Evolutionary conservation across 345 rosid species (phyloP), one percentile per base, ranked within the genome.

Genomic region (Murraya koenigii): DNA sequence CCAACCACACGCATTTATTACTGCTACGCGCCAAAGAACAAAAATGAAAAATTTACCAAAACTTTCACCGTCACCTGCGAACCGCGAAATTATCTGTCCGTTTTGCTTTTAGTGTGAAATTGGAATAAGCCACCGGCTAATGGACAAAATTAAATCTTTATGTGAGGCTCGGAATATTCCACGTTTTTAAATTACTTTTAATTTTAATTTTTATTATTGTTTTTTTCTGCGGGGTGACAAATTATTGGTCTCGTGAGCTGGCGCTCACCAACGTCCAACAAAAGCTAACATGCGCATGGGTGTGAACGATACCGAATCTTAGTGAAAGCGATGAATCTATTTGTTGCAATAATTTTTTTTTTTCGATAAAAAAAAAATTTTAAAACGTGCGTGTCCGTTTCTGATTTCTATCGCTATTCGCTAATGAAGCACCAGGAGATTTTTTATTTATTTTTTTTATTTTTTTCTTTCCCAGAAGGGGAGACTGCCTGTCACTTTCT

Each of bases 181-280:
- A 66, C 65, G 64, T 39, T 49, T 33, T 32, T 22, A 63, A 15
- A 23, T 32, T 23, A 65, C n/a, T 20, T 62, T 5, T 13, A 60
- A 13, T 44, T 44, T 44, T 44, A 13, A 44, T 44, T 38, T 36
- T 28, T 23, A 26, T 9, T 56, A 56, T 35, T 25, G 28, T 26
- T 63, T 19, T n/a, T n/a, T 56, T 11, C 23, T n/a, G 23, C 13
- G 9, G 15, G 28, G 55, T n/a, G 28, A 11, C 72, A 66, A 75
- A 75, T 75, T 54, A 52, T 75, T 54, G 72, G 72, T 36, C n/a
- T 75, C 71, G 28, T 64, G 63, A 64, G 20, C 60, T 64, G 77
- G 61, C 44, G 49, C 23, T 66, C 63, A 35, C 64, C 33, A 49
- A 7, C 30, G 1, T 4, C 26, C 49, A 23, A 8, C 44, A 13